Evolutionary conservation across 2,329 filamentous ascomycete genomes (phyloP), one percentile per base, ranked within the genome.

Genomic region (Venturia nashicola): DNA sequence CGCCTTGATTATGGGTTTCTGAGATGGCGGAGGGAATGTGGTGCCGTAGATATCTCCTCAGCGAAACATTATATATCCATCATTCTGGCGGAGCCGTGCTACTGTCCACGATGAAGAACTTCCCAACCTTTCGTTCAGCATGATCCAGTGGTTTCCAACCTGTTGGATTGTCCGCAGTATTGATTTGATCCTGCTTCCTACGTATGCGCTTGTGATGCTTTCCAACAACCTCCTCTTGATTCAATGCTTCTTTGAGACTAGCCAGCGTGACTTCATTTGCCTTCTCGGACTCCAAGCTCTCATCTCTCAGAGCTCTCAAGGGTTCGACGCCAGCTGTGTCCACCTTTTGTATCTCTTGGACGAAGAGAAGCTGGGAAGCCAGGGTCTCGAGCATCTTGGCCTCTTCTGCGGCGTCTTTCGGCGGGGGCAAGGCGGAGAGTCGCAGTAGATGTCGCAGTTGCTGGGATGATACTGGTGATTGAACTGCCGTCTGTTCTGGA

Each of bases 381-480:
- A 99, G 81, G 0, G 87, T 92, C 27, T 82, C 72, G 3, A 96
- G 81, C 84, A 96, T 90, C 34, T 80, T 76, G 0, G 78, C 70
- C 72, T 96, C 88, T 69, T 91, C 86, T 61, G 79, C 79, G 1
- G 77, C 68, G 1, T 80, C 80, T 20, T 80, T 76, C 0, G 93
- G 91, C 1, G 82, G 81, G 0, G 93, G 91, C 0, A 99, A 86
- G 16, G 93, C 92, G 4, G 92, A 96, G 46, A 97, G 86, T 20
- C 90, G 89, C 43, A 97, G 86, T 11, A 97, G 85, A 74, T 97
- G 93, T 69, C 84, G 85, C 0, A 97, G 82, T 73, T 91, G 86
- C 55, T 83, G 72, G 0, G 85, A 78, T 0, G 87, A 86, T 66
- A 95, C 82, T 64, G 65, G 72, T 46, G 74, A 73, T 1, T 70